Evolutionary conservation across 2,329 filamentous ascomycete species (phyloP).

Genomic region (Trichoderma atrobrunneum): DNA sequence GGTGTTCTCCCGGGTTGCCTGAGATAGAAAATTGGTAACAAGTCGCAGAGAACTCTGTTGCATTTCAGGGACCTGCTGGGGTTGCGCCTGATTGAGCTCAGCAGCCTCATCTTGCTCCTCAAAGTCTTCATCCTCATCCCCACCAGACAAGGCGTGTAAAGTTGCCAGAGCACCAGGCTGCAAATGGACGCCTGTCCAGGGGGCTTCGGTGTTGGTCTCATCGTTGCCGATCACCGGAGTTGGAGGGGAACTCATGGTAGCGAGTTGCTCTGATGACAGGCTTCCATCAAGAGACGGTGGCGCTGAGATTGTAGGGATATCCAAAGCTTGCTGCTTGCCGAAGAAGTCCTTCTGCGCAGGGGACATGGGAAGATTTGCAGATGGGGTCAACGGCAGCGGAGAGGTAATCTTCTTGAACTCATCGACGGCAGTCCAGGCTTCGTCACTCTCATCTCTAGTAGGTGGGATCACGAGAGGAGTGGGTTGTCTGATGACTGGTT

Average conservation of each 20-base stretch:
- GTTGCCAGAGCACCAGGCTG: conserved; percentile 79
- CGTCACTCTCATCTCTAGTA: conserved; percentile 33
- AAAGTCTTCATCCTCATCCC: conserved; percentile 60
- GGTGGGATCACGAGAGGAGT: conserved; percentile 52
- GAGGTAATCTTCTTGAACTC: conserved; percentile 51
- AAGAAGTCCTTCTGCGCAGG: conserved; percentile 72
- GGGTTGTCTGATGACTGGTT: conserved; percentile 36
- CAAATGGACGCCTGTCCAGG: conserved; percentile 72
- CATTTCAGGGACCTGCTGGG: conserved; percentile 40
- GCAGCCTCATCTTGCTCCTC: conserved; percentile 42
- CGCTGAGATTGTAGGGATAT: conserved; percentile 71
- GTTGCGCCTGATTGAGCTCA: conserved; percentile 41
- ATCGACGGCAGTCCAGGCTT: conserved; percentile 45
- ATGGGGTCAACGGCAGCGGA: conserved; percentile 62
- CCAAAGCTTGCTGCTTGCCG: conserved; percentile 57
- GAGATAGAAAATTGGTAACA: conserved; percentile 41
- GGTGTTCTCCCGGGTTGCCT: conserved; percentile 22
- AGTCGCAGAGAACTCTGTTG: conserved; percentile 51
- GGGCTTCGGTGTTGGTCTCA: conserved; percentile 53
- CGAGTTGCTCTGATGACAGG: conserved; percentile 82
- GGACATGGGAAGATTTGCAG: conserved; percentile 70
- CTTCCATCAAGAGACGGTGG: conserved; percentile 90
- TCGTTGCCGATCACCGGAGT: conserved; percentile 69
- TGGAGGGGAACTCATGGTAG: conserved; percentile 75
- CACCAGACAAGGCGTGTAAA: conserved; percentile 66